Percentiles rank a stretch among this genome's conserved stretches.
These are phyloP conservation scores for Boletus hoseneyae DNA, from an alignment of 1,284 basidiomycete species.

Conservation along the genomic window DNA sequence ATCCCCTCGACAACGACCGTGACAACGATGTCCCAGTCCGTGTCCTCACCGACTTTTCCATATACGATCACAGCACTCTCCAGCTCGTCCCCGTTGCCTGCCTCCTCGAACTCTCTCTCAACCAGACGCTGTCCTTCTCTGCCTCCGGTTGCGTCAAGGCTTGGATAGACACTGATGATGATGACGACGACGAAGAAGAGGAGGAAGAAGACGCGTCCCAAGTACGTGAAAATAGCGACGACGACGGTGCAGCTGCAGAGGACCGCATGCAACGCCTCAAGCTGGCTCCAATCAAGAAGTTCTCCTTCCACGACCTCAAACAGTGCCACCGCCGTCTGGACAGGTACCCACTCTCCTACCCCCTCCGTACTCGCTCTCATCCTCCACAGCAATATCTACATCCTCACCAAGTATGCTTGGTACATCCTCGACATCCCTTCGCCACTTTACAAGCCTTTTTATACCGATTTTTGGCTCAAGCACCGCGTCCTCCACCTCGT, in stretches of 20 bases:
- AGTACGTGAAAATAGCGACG: conserved; percentile 28
- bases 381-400: conserved; percentile 36
- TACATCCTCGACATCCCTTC: conserved; percentile 57
- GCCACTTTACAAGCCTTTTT: conserved; percentile 41
- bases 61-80: conserved; percentile 41
- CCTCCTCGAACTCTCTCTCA: conserved; percentile 32
- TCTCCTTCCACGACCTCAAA: conserved; percentile 44
- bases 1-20: conserved; percentile 27
- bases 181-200: conserved; percentile 16
- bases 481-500: conserved; percentile 49
- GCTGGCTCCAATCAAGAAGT: conserved; percentile 43
- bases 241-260: conserved; percentile 17
- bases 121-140: conserved; percentile 21
- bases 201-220: conserved; percentile 25
- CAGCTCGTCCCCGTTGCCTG: conserved; percentile 38
- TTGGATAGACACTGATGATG: conserved; percentile 29
- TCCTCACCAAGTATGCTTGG: conserved; percentile 51
- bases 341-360: conserved; percentile 29
- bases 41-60: conserved; percentile 45
- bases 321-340: conserved; percentile 33
- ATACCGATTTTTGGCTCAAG: conserved; percentile 42
- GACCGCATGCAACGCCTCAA: conserved; percentile 36
- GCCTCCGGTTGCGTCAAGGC: conserved; percentile 37
- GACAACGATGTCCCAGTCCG: conserved; percentile 48
- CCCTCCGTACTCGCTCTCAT: conserved; percentile 8